A percentile compares a stretch with the other conserved stretches of the same genome.
These are phyloP conservation scores for Triglochin maritima DNA, from an alignment of 106 monocot genomes.

Conservation along the genomic window DNA sequence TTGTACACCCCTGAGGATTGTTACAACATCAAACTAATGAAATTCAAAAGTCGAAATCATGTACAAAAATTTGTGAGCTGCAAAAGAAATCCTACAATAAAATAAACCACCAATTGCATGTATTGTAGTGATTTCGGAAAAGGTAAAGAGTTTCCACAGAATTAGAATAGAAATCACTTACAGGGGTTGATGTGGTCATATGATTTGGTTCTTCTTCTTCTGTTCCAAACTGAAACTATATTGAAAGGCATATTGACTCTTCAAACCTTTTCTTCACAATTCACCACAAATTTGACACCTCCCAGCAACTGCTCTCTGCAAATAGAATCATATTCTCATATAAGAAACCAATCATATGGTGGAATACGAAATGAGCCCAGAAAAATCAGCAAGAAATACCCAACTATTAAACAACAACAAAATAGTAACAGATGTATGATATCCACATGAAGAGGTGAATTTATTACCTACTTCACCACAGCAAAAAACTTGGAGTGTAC, in stretches of 20 bases:
- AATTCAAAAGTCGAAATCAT: background rate
- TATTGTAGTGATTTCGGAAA: background rate
- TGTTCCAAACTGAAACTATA: slow-evolving; percentile 78
- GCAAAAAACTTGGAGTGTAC: background rate
- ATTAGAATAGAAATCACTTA: slow-evolving; percentile 15
- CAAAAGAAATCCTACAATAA: background rate
- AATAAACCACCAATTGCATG: background rate
- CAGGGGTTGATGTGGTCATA: slow-evolving; percentile 58
- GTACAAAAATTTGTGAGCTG: background rate
- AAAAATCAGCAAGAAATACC: background rate
- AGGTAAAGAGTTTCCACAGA: background rate
- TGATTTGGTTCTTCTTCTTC: slow-evolving; percentile 66
- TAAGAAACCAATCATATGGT: too few species aligned
- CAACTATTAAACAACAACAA: background rate
- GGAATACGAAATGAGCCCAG: background rate
- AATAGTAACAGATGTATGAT: background rate
- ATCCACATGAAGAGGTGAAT: background rate
- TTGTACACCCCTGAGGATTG: slow-evolving; percentile 56
- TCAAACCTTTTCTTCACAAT: background rate
- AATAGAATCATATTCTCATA: background rate
- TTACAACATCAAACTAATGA: background rate
- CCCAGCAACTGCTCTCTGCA: background rate
- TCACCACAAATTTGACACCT: background rate
- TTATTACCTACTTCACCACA: background rate
- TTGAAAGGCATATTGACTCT: slow-evolving; percentile 45